Evolutionary conservation across 768 basidiomycete species (phyloP), one percentile per base, ranked within the genome.

Genomic region (Boletus fagicola): DNA sequence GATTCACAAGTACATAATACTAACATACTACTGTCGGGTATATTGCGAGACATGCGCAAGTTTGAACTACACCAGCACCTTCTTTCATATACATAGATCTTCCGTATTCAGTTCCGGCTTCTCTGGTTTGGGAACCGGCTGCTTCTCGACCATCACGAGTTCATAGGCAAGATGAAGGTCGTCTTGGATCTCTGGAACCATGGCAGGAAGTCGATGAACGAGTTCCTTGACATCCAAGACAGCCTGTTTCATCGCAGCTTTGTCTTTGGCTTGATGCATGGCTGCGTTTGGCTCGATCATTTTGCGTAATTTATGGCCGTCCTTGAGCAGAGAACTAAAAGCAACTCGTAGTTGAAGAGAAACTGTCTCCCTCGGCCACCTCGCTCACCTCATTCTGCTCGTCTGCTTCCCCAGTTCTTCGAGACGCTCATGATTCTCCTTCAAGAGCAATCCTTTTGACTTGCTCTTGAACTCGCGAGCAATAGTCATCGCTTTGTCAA

Each of bases 351-450:
- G 22, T 54, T 12, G 5, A n/a, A 50, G 24, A 47, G 6, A 39
- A 40, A 11, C 33, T 5, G 5, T 22, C 13, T 13, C 24, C 49
- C 3, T 13, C 5, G 4, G 16, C 5, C 15, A 1, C 36, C 5
- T 13, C 12, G 13, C 74, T 56, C 54, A 80, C 81, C 15, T 71
- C 18, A 75, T 61, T 35, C 64, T 53, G 3, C 58, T 78, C 50
- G 68, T 59, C 30, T 69, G 68, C 43, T 62, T 61, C 9, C 62
- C 65, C 15, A 76, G 40, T 40, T 63, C 65, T 39, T 80, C 79
- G 2, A 78, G 65, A 35, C 67, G 68, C 16, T 74, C 67, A 48
- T 78, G 74, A 26, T 51, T 52, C n/a, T 64, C 72, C 18, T 62
- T 53, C 4, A 31, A 63, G 13, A 75, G 49, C 18, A 65, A 65